Percentiles rank a stretch among this genome's conserved stretches.
phyloP scores from a whole-genome alignment of 2,329 filamentous ascomycete species.

The Colletotrichum musicola region DNA sequence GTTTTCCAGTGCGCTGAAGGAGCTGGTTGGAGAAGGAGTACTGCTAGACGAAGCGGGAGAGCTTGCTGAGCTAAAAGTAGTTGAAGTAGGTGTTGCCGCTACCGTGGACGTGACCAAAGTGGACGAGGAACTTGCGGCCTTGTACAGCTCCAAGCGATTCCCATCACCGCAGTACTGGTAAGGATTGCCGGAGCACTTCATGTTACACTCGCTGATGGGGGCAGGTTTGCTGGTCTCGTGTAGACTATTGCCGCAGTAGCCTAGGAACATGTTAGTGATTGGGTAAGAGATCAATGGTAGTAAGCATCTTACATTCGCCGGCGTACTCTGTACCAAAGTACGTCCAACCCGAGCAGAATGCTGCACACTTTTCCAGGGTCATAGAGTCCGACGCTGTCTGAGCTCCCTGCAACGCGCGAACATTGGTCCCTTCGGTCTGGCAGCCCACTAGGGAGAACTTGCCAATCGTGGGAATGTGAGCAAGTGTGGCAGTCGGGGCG shows the following conservation, averaged over 20 bases:
- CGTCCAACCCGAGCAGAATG: conserved; percentile 50
- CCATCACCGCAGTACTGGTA: conserved; percentile 55
- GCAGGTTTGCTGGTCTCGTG: conserved; percentile 48
- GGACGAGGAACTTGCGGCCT: conserved; percentile 38
- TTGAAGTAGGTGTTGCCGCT: not conserved
- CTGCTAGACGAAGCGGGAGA: not conserved
- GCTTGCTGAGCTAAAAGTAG: not conserved
- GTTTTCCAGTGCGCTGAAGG: not conserved
- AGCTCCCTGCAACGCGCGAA: conserved; percentile 52
- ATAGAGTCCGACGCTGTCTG: conserved; percentile 49
- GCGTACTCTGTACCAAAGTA: conserved; percentile 55
- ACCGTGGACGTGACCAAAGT: conserved; percentile 16
- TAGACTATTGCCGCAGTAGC: conserved; percentile 55
- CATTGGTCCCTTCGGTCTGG: conserved; percentile 52
- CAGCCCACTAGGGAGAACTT: conserved; percentile 55
- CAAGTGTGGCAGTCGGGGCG: conserved; percentile 50
- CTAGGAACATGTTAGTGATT: conserved; percentile 31
- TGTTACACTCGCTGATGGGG: conserved; percentile 50
- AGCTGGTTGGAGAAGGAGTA: not conserved
- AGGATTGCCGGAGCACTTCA: conserved; percentile 52
- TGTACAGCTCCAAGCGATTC: conserved; percentile 53
- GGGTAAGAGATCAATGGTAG: not conserved
- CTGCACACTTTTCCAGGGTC: conserved; percentile 55
- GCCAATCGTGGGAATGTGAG: conserved; percentile 48
- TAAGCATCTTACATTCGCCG: conserved; percentile 49